These are phyloP conservation scores for Centrapalus pauciflorus DNA, from an alignment of 129 eudicot genomes.

Conservation along the genomic window DNA sequence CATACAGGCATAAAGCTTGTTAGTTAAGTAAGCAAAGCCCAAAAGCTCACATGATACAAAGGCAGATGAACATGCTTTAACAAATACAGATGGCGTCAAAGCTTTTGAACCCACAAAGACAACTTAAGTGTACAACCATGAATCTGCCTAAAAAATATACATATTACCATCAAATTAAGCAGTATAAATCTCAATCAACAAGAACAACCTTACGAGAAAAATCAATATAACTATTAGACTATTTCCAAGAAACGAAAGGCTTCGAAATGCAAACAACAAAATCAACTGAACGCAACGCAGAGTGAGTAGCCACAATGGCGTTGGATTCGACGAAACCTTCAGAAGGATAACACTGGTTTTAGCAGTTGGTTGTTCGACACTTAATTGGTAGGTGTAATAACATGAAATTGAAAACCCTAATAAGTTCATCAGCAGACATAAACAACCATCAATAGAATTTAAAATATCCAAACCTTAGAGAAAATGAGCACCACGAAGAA, in stretches of 20 bases:
- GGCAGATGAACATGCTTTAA: neutral
- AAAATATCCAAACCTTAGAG: conserved; percentile 5
- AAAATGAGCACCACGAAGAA: neutral
- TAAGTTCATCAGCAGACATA: conserved; percentile 23
- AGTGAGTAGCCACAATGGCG: conserved; percentile 18
- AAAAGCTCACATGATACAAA: neutral
- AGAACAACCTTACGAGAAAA: neutral
- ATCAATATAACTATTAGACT: neutral
- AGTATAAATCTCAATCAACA: neutral
- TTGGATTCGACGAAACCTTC: conserved; percentile 7
- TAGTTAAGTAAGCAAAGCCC: neutral
- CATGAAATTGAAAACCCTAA: conserved; percentile 36
- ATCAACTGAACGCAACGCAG: neutral
- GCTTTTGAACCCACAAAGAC: neutral
- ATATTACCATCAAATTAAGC: neutral
- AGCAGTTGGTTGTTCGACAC: neutral
- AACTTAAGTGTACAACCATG: neutral
- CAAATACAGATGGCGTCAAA: neutral
- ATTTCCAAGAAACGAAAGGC: too few species aligned
- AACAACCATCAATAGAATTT: conserved; percentile 9
- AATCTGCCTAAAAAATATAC: neutral
- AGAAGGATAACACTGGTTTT: neutral
- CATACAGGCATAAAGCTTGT: neutral
- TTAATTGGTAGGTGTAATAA: conserved; percentile 3
- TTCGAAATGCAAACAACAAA: neutral